Base-by-base conservation (phyloP, 768 basidiomycete species). In the Podaxis sp. region DNA sequence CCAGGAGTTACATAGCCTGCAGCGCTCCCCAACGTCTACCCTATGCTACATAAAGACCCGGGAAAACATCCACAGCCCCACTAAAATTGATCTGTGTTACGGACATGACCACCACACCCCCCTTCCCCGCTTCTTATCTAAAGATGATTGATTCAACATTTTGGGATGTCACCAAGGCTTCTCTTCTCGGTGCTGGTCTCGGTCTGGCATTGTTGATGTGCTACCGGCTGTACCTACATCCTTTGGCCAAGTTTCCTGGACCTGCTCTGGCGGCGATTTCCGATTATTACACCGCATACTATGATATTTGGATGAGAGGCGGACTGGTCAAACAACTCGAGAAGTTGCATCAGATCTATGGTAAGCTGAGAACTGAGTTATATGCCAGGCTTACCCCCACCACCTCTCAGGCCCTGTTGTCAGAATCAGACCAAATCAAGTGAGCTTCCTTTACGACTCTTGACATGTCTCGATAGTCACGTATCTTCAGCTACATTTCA, bases 371-470 rank as follows among this genome's bases (percentile, higher is more conserved):
- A 50, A 22, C 12, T 12, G 22, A 11, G 26, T 51, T 22, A 36
- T 15, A 58, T 22, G 61, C 56, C 40, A 52, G 44, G 26, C 50
- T 11, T 58, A 17, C 11, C 49, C 26, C 26, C 24, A 33, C 28
- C 48, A 41, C 15, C 48, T n/a, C n/a, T 15, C 44, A 77, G 76
- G 77, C 4, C 71, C 75, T 36, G 72, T 80, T 2, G 73, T 78
- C 26, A 65, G 78, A 48, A 67, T 78, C 30, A 72, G 71, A 10
- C 77, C 78, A 2, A 76, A 78, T 60, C 69, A 76, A 66, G 78
- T 78, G 49, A 49, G 70, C 30, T 30, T 2, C 38, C 11, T 5
- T 20, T 12, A 11, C 28, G 5, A 28, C 38, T 63, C 58, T 26
- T 36, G 41, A 15, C n/a, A 17, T 52, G 11, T 24, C 40, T 20